These are phyloP conservation scores for Trichoderma simmonsii DNA, from an alignment of 2,329 filamentous ascomycete species.

Conservation along the genomic window DNA sequence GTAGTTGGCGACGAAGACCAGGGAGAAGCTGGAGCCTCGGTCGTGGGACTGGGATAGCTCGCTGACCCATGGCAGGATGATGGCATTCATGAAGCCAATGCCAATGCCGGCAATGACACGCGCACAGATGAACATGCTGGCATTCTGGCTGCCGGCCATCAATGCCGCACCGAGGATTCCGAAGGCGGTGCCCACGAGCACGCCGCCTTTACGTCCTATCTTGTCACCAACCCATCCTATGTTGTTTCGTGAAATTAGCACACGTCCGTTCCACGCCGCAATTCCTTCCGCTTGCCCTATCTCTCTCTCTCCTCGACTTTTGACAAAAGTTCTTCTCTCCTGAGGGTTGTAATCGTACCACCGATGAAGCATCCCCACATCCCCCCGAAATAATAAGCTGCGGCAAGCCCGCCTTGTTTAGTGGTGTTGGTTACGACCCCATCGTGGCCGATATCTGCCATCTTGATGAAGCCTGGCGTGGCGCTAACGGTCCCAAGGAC, in stretches of 20 bases:
- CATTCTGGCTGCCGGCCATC: slow-evolving; percentile 43
- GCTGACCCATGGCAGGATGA: slow-evolving; percentile 47
- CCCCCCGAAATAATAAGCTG: slow-evolving; percentile 51
- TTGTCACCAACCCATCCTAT: slow-evolving; percentile 47
- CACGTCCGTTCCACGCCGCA: background rate
- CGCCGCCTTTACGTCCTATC: slow-evolving; percentile 46
- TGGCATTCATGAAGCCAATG: slow-evolving; percentile 49
- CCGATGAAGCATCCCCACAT: slow-evolving; percentile 50
- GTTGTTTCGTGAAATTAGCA: background rate
- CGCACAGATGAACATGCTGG: slow-evolving; percentile 47
- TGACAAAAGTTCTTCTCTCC: background rate
- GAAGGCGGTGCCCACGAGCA: slow-evolving; percentile 46
- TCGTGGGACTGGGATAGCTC: slow-evolving; percentile 46
- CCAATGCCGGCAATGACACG: slow-evolving; percentile 51
- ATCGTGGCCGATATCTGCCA: slow-evolving; percentile 46
- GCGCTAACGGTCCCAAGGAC: slow-evolving; percentile 52
- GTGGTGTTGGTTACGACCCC: slow-evolving; percentile 46
- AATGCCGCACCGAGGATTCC: slow-evolving; percentile 48
- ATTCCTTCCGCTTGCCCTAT: background rate
- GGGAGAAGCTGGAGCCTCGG: slow-evolving; percentile 45
- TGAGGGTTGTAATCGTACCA: slow-evolving; percentile 22
- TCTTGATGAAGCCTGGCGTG: slow-evolving; percentile 38
- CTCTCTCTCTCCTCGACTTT: background rate
- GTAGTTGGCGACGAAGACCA: slow-evolving; percentile 53
- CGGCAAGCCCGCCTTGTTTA: slow-evolving; percentile 51